These are phyloP conservation scores for Penicillium capsulatum DNA, from an alignment of 2,329 filamentous ascomycete species.

Conservation along the genomic window DNA sequence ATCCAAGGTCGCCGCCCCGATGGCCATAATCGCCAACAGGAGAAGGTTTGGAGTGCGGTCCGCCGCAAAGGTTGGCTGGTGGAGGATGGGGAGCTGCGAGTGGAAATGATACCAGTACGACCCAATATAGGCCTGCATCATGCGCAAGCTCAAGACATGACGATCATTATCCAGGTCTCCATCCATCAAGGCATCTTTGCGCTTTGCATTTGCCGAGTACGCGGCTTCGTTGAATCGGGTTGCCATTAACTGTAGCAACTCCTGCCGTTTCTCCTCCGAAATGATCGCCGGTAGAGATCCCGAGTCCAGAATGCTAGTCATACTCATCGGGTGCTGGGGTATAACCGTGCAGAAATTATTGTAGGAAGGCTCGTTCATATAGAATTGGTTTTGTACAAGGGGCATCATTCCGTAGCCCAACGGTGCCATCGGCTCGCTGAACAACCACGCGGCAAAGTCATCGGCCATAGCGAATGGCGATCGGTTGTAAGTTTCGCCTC, in stretches of 20 bases:
- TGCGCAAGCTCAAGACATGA: slow-evolving; percentile 72
- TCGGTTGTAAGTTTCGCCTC: slow-evolving; percentile 74
- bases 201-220: slow-evolving; percentile 66
- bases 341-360: slow-evolving; percentile 47
- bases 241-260: slow-evolving; percentile 76
- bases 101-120: slow-evolving; percentile 96
- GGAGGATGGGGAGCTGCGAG: slow-evolving; percentile 87
- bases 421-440: slow-evolving; percentile 62
- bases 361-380: slow-evolving; percentile 48
- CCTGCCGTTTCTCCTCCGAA: slow-evolving; percentile 80
- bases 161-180: slow-evolving; percentile 64
- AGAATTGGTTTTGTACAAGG: slow-evolving; percentile 48
- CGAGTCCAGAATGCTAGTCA: slow-evolving; percentile 78
- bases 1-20: slow-evolving; percentile 85
- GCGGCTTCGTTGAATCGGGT: slow-evolving; percentile 77
- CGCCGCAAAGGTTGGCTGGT: slow-evolving; percentile 88
- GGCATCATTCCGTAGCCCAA: slow-evolving; percentile 49
- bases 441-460: slow-evolving; percentile 80
- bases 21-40: slow-evolving; percentile 82
- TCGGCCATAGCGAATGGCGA: slow-evolving; percentile 85
- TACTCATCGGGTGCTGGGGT: slow-evolving; percentile 78
- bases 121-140: slow-evolving; percentile 92
- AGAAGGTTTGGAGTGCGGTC: slow-evolving; percentile 81
- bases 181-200: slow-evolving; percentile 71
- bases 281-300: slow-evolving; percentile 73